A percentile compares a stretch with the other conserved stretches of the same genome.
These are phyloP conservation scores for Phytophthora nicotianae DNA, from an alignment of 352 stramenopile genomes.

Conservation along the genomic window DNA sequence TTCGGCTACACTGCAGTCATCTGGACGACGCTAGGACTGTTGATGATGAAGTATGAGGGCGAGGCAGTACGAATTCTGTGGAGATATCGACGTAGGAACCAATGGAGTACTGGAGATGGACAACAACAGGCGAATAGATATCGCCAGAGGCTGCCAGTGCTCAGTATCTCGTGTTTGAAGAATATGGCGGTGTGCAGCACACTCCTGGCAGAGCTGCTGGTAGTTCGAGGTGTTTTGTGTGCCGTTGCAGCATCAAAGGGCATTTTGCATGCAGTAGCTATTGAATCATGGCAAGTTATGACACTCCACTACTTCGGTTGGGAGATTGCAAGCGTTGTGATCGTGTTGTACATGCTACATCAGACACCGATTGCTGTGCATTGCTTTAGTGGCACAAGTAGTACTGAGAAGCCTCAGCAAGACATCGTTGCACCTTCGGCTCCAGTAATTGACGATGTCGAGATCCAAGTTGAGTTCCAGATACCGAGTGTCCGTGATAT, in stretches of 20 bases:
- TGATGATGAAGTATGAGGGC: conserved; percentile 30
- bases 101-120: conserved; percentile 1
- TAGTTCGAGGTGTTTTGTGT: conserved; percentile 19
- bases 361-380: conserved; percentile 32
- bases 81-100: conserved; percentile 19
- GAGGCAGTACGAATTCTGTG: conserved; percentile 26
- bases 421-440: conserved; percentile 2
- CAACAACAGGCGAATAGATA: background rate
- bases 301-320: conserved; percentile 25
- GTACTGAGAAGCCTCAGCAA: background rate
- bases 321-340: conserved; percentile 17
- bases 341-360: conserved; percentile 30
- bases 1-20: conserved; percentile 33
- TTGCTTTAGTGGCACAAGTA: background rate
- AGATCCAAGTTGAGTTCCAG: conserved; percentile 30
- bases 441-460: conserved; percentile 10
- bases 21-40: conserved; percentile 27
- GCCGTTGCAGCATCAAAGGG: conserved; percentile 5
- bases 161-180: conserved; percentile 24
- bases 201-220: conserved; percentile 22
- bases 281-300: conserved; percentile 21
- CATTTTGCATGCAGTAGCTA: background rate
- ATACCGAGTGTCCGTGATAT: conserved; percentile 17
- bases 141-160: conserved; percentile 10
- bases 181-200: conserved; percentile 26